Evolutionary conservation across 257 asterid genomes (phyloP).

Genomic region (Petrea volubilis): DNA sequence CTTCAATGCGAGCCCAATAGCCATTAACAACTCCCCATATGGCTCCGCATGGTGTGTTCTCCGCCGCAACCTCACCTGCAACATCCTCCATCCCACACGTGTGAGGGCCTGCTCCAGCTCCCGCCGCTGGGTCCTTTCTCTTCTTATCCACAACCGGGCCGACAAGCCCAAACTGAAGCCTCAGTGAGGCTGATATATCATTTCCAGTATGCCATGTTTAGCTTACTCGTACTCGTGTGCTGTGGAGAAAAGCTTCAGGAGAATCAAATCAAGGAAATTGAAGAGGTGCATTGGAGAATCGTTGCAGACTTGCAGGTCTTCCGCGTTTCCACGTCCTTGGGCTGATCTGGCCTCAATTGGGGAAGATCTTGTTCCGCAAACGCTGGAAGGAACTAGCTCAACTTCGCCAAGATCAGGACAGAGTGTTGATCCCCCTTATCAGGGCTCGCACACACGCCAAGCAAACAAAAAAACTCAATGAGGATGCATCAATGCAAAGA

Average conservation of each 20-base stretch:
- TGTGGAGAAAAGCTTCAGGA: conserved; percentile 60
- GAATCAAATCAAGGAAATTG: conserved; percentile 49
- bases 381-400: conserved; percentile 48
- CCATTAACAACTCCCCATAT: conserved; percentile 32
- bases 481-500: neutral
- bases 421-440: conserved; percentile 47
- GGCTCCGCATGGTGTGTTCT: conserved; percentile 55
- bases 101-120: conserved; percentile 37
- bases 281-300: conserved; percentile 29
- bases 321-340: conserved; percentile 36
- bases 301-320: conserved; percentile 30
- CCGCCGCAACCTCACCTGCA: conserved; percentile 49
- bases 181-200: conserved; percentile 42
- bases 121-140: conserved; percentile 39
- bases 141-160: conserved; percentile 26
- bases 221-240: conserved; percentile 58
- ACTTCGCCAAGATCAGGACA: conserved; percentile 45
- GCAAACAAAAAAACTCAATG: neutral
- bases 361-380: conserved; percentile 40
- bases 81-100: conserved; percentile 44
- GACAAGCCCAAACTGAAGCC: conserved; percentile 20
- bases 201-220: conserved; percentile 66
- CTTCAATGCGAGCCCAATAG: conserved; percentile 13
- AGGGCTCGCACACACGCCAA: conserved; percentile 41
- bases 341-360: conserved; percentile 47